Percentiles rank a stretch among this genome's conserved stretches.
These are phyloP conservation scores for Fraxinus xanthoxyloides DNA, from an alignment of 305 asterid species.

Conservation along the genomic window DNA sequence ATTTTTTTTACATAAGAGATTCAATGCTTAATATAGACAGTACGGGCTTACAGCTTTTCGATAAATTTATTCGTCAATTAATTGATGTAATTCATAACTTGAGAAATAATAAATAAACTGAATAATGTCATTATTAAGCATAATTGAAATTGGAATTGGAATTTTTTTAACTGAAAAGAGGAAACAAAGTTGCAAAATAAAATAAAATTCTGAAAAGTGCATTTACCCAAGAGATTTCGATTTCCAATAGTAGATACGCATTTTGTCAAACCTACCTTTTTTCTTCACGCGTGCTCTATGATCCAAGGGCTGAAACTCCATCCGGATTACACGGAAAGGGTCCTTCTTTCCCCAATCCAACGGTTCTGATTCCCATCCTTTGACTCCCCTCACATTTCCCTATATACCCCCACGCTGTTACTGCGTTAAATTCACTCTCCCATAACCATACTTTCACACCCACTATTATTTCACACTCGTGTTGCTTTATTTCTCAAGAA, in stretches of 20 bases:
- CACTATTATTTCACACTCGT: background rate
- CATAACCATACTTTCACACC: background rate
- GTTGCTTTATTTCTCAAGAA: background rate
- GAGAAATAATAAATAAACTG: background rate
- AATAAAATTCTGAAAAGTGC: conserved; percentile 39
- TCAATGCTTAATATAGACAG: background rate
- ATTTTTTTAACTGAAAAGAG: background rate
- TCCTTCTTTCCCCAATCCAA: conserved; percentile 38
- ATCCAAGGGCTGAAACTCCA: conserved; percentile 51
- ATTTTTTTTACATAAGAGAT: background rate
- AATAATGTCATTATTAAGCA: background rate
- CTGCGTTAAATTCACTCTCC: conserved; percentile 28
- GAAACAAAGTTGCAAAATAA: conserved; percentile 18
- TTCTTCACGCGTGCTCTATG: conserved; percentile 70
- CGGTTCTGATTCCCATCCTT: conserved; percentile 47
- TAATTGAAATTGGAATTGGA: background rate
- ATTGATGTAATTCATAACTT: too few relatives aligned
- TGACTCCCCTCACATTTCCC: conserved; percentile 38
- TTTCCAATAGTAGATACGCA: conserved; percentile 50
- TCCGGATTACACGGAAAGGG: conserved; percentile 62
- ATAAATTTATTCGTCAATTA: too few relatives aligned
- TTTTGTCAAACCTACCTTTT: conserved; percentile 68
- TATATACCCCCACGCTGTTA: conserved; percentile 16
- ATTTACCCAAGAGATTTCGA: conserved; percentile 30
- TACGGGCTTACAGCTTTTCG: too few relatives aligned